phyloP scores from a whole-genome alignment of 1,139 yeast species.

The Saccharomyces hybrid region DNA sequence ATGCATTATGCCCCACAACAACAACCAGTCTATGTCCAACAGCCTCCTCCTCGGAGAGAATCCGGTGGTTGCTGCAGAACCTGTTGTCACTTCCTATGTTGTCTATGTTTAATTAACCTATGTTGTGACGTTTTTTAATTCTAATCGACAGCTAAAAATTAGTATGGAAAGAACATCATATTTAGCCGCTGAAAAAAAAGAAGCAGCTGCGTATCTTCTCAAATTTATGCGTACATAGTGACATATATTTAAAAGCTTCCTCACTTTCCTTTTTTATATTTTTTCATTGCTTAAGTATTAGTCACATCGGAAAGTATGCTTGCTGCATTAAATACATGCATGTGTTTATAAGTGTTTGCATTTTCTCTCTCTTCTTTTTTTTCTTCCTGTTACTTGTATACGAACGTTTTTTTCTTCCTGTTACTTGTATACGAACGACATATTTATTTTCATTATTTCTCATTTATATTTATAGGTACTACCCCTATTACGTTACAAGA shows the following conservation, averaged over 20 bases:
- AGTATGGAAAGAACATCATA: neutral
- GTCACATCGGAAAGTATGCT: neutral
- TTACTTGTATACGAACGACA: neutral
- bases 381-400: neutral
- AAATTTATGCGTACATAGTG: neutral
- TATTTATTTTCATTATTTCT: neutral
- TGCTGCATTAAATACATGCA: neutral
- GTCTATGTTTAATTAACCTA: constrained; percentile 7
- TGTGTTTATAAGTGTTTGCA: neutral
- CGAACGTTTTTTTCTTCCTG: neutral
- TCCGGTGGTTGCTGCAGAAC: constrained; percentile 4
- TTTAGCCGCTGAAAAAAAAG: neutral
- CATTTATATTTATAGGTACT: neutral
- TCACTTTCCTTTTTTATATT: neutral
- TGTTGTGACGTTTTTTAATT: constrained; percentile 1
- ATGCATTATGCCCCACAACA: neutral
- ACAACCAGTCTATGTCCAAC: constrained; percentile 12
- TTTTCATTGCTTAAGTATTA: neutral
- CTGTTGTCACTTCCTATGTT: constrained; percentile 9
- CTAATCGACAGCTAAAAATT: neutral
- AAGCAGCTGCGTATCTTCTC: neutral
- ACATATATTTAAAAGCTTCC: neutral
- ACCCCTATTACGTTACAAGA: neutral
- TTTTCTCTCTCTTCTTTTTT: neutral
- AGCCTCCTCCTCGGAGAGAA: constrained; percentile 7